These are phyloP conservation scores for Onygenales sp. DNA, from an alignment of 2,329 filamentous ascomycete genomes.

Conservation along the genomic window DNA sequence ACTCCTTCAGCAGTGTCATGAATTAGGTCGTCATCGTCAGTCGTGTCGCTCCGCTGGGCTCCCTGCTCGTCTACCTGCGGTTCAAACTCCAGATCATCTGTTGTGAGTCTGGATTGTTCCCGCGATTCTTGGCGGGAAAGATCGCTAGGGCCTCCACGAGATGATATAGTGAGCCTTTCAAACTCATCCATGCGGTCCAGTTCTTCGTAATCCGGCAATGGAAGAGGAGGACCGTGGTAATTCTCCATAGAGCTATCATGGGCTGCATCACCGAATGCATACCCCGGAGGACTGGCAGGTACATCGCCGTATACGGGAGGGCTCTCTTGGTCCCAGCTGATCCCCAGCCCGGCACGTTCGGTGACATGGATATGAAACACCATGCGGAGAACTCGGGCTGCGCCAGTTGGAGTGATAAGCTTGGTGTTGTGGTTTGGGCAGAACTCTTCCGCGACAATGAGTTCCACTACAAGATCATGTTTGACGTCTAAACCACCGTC, in stretches of 20 bases:
- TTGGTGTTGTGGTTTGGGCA: conserved; percentile 58
- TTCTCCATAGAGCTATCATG: conserved; percentile 36
- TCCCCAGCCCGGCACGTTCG: conserved; percentile 73
- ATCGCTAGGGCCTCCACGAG: not conserved
- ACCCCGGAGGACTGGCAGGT: conserved; percentile 71
- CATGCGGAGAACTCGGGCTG: conserved; percentile 83
- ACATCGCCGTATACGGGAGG: conserved; percentile 93
- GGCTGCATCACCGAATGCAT: conserved; percentile 35
- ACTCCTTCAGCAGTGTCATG: not conserved
- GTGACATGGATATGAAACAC: conserved; percentile 79
- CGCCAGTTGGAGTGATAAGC: conserved; percentile 74
- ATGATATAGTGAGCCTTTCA: not conserved
- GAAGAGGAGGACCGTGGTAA: conserved; percentile 35
- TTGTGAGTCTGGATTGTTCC: not conserved
- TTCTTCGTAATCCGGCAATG: conserved; percentile 35
- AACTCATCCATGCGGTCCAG: conserved; percentile 34
- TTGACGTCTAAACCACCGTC: conserved; percentile 66
- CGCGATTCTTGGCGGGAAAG: not conserved
- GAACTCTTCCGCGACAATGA: conserved; percentile 91
- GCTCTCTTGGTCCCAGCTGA: conserved; percentile 94
- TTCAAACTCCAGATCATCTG: conserved; percentile 1
- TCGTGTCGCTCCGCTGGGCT: not conserved
- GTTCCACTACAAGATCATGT: conserved; percentile 81
- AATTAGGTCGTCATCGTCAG: not conserved
- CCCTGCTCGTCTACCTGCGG: not conserved